phyloP scores from a whole-genome alignment of 2,329 filamentous ascomycete genomes.

The Neoascochyta sp. region DNA sequence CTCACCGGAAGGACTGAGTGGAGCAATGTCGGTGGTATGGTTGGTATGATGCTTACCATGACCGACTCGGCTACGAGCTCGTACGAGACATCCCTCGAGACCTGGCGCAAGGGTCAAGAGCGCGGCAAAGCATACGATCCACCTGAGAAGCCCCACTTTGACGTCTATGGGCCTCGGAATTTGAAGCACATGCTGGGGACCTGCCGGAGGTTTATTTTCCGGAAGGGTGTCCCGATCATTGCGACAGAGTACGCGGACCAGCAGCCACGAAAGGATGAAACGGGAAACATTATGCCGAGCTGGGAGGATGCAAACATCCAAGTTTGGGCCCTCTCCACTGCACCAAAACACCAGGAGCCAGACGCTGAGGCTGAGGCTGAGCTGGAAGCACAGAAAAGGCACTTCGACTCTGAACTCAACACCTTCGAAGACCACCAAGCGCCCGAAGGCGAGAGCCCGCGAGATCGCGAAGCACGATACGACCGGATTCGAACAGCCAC shows the following conservation, averaged over 20 bases:
- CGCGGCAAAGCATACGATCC: constrained; percentile 11
- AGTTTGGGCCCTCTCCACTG: constrained; percentile 76
- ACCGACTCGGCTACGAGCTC: constrained; percentile 61
- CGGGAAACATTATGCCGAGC: constrained; percentile 53
- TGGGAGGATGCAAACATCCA: constrained; percentile 73
- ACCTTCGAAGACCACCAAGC: constrained; percentile 30
- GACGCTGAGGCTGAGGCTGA: constrained; percentile 14
- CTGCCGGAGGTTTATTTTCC: constrained; percentile 77
- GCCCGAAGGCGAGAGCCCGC: constrained; percentile 24
- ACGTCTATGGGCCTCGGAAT: constrained; percentile 78
- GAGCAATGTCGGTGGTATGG: constrained; percentile 72
- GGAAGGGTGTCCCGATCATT: constrained; percentile 72
- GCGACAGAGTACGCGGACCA: constrained; percentile 60
- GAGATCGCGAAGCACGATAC: constrained; percentile 41
- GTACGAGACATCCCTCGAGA: constrained; percentile 44
- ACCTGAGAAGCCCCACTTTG: constrained; percentile 28
- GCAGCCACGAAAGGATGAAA: constrained; percentile 22
- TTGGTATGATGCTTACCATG: constrained; percentile 80
- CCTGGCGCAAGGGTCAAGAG: constrained; percentile 18
- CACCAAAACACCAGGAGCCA: constrained; percentile 17
- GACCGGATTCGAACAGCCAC: constrained; percentile 57
- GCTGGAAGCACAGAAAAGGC: constrained; percentile 17
- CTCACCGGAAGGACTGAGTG: constrained; percentile 74
- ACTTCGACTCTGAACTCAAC: constrained; percentile 26
- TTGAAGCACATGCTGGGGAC: constrained; percentile 78